Conservation (phyloP, 2,329 filamentous ascomycete species). For the Graphilbum fragrans region DNA sequence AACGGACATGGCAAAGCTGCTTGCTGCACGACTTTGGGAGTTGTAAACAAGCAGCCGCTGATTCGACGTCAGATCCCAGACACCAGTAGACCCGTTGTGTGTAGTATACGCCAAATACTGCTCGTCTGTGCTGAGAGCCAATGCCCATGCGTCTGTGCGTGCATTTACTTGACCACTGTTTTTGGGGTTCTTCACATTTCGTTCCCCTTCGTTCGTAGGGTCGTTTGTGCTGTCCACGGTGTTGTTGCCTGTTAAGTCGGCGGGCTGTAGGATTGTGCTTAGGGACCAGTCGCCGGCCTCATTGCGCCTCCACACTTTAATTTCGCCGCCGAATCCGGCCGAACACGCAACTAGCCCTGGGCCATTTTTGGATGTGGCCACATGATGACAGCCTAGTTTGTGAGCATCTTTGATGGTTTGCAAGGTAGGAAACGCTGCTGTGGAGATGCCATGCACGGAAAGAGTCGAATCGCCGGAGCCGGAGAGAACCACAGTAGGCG, state of each 20-base stretch:
- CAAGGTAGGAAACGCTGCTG: constrained; percentile 59
- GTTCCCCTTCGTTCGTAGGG: neutral
- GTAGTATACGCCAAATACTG: constrained; percentile 77
- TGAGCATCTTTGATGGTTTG: constrained; percentile 76
- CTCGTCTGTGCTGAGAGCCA: constrained; percentile 75
- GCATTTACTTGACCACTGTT: neutral
- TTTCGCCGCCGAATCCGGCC: constrained; percentile 78
- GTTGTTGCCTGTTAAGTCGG: constrained; percentile 10
- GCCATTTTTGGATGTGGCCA: constrained; percentile 49
- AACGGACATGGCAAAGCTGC: constrained; percentile 77
- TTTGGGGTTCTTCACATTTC: constrained; percentile 1
- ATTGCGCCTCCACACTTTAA: constrained; percentile 66
- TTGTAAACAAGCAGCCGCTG: constrained; percentile 51
- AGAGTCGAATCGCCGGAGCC: constrained; percentile 76
- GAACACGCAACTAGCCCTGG: constrained; percentile 66
- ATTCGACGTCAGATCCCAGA: constrained; percentile 60
- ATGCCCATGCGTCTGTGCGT: constrained; percentile 64
- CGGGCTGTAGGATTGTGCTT: constrained; percentile 29
- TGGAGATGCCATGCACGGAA: constrained; percentile 63
- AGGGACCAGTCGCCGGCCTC: constrained; percentile 43
- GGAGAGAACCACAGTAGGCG: constrained; percentile 62
- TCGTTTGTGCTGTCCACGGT: constrained; percentile 34
- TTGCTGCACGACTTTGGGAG: constrained; percentile 45
- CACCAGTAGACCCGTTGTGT: constrained; percentile 75
- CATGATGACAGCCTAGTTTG: constrained; percentile 81